A percentile compares a stretch with the other conserved stretches of the same genome.
Conservation (phyloP, 139 green algal species). For the Auxenochlorella pyrenoidosa region DNA sequence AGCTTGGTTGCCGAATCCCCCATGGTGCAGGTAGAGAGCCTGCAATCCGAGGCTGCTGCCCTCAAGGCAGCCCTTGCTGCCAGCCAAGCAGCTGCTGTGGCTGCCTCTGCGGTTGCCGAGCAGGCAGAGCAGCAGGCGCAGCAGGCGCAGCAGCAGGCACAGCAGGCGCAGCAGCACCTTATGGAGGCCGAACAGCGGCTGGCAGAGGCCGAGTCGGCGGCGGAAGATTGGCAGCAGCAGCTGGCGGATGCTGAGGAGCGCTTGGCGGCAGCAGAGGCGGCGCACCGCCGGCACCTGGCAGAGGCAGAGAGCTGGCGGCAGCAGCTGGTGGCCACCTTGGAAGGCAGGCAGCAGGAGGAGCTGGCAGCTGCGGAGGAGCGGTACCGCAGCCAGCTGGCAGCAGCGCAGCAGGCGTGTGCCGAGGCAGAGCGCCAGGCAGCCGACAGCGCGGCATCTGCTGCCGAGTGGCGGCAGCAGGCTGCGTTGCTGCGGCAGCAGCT, state of each 20-base stretch:
- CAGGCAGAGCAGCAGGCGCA: neutral
- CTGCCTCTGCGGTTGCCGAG: neutral
- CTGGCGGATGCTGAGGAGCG: neutral
- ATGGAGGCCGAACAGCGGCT: neutral
- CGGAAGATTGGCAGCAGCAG: neutral
- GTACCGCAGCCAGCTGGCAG: neutral
- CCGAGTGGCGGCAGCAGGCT: slow-evolving; percentile 31
- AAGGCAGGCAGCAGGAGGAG: neutral
- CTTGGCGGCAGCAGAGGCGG: neutral
- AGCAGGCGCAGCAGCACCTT: neutral
- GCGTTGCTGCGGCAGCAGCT: slow-evolving; percentile 30
- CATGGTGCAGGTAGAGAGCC: neutral
- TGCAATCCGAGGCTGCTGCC: neutral
- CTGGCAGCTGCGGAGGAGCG: neutral
- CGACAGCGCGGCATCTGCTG: neutral
- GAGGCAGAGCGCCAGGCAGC: neutral
- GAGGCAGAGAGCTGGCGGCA: neutral
- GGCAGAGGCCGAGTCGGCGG: neutral
- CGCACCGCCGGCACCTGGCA: neutral
- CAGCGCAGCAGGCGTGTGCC: neutral
- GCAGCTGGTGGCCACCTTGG: neutral
- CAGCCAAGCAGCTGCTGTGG: neutral
- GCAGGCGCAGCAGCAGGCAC: neutral
- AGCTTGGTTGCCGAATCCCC: too few species aligned
- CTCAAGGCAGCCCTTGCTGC: neutral